Percentiles rank a stretch among this genome's conserved stretches.
phyloP scores from a whole-genome alignment of 805 yeast species.

The Lipomyces mesembrius region DNA sequence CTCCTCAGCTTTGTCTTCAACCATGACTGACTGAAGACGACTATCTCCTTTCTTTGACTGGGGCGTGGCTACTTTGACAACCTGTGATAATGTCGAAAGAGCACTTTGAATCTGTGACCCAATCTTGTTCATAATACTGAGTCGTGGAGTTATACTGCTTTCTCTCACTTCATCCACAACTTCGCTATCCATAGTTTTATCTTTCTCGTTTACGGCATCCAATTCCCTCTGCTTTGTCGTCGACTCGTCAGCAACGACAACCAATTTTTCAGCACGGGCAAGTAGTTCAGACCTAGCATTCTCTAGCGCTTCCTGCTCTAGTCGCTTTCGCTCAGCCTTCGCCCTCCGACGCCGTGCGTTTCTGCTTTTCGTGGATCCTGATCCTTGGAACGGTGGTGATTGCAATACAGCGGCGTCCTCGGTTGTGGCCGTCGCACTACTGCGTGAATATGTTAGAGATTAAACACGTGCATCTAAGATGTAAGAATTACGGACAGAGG shows the following conservation, averaged over 20 bases:
- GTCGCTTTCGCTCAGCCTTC: background rate
- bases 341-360: conserved; percentile 13
- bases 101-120: conserved; percentile 13
- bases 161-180: background rate
- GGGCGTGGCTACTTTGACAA: background rate
- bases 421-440: background rate
- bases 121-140: conserved; percentile 11
- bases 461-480: background rate
- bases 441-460: background rate
- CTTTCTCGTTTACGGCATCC: background rate
- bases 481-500: background rate
- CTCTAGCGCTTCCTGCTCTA: background rate
- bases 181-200: conserved; percentile 1
- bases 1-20: background rate
- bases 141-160: background rate
- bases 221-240: background rate
- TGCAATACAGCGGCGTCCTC: background rate
- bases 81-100: conserved; percentile 10
- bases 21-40: background rate
- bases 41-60: conserved; percentile 1
- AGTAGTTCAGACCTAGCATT: background rate
- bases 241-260: background rate
- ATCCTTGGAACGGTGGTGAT: conserved; percentile 8
- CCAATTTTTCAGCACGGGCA: background rate
- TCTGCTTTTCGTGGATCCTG: conserved; percentile 5